Percentiles rank a stretch among this genome's conserved stretches.
Evolutionary conservation across 805 yeast genomes (phyloP).

Genomic region (Nakazawaea wyomingensis): DNA sequence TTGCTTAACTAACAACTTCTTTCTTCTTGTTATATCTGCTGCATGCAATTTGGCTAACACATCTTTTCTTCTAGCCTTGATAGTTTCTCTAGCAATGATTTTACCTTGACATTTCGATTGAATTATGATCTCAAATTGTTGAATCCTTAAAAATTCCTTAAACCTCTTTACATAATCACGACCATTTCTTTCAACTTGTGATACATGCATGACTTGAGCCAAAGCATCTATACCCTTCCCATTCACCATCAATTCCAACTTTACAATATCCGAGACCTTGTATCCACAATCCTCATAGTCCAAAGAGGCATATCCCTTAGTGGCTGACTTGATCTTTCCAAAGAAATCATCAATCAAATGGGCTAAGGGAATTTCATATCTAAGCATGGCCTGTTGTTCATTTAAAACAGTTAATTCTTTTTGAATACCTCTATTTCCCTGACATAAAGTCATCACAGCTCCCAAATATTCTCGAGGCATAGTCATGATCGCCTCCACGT

Average conservation of each 20-base stretch:
- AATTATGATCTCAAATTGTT: constrained; percentile 86
- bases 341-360: constrained; percentile 93
- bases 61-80: constrained; percentile 89
- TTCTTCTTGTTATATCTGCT: constrained; percentile 83
- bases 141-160: constrained; percentile 73
- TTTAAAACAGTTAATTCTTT: constrained; percentile 69
- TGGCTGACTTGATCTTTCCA: constrained; percentile 84
- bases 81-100: constrained; percentile 86
- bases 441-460: constrained; percentile 79
- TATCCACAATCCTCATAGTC: constrained; percentile 96
- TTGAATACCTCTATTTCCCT: constrained; percentile 78
- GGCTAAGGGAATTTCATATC: constrained; percentile 79
- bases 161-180: constrained; percentile 79
- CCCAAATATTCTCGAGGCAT: constrained; percentile 89
- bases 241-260: constrained; percentile 83
- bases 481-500: constrained; percentile 84
- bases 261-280: constrained; percentile 71
- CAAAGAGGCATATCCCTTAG: constrained; percentile 89
- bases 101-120: constrained; percentile 82
- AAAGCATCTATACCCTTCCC: constrained; percentile 89
- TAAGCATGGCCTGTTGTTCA: constrained; percentile 76
- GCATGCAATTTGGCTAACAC: constrained; percentile 94
- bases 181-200: constrained; percentile 70
- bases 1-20: constrained; percentile 81
- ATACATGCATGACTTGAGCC: constrained; percentile 82